These are phyloP conservation scores for Fusarium sp. DNA, from an alignment of 2,329 filamentous ascomycete species.

Conservation along the genomic window DNA sequence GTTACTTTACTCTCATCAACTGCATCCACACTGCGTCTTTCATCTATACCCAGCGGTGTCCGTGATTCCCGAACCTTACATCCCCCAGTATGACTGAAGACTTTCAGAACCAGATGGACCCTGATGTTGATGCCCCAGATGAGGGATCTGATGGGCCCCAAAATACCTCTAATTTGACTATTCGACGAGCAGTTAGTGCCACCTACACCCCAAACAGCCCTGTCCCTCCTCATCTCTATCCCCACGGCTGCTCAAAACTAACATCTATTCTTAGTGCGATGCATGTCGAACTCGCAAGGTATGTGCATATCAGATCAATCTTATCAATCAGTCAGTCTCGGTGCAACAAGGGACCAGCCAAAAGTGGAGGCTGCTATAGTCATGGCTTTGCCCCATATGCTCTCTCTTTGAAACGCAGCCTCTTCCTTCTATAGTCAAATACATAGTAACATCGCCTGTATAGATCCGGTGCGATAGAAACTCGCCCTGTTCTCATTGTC, in stretches of 20 bases:
- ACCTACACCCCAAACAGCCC: background rate
- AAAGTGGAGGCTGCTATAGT: background rate
- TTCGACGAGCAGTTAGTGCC: constrained; percentile 45
- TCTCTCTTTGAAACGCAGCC: background rate
- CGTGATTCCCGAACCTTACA: constrained; percentile 16
- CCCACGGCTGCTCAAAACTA: constrained; percentile 15
- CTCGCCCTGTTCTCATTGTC: constrained; percentile 53
- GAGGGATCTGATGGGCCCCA: constrained; percentile 43
- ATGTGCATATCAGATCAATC: constrained; percentile 36
- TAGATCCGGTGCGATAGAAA: constrained; percentile 55
- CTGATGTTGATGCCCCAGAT: constrained; percentile 37
- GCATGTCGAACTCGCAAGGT: constrained; percentile 52
- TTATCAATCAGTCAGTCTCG: constrained; percentile 17
- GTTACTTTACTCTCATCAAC: background rate
- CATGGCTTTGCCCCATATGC: background rate
- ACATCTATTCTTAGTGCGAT: constrained; percentile 48
- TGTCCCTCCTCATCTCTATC: background rate
- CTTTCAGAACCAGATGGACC: constrained; percentile 22
- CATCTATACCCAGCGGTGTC: background rate
- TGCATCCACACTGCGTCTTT: background rate
- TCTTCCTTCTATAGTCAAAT: constrained; percentile 13
- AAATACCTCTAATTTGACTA: constrained; percentile 33
- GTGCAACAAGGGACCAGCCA: background rate
- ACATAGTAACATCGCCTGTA: constrained; percentile 12
- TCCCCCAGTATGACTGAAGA: constrained; percentile 32